phyloP scores from a whole-genome alignment of 2,329 filamentous ascomycete genomes.

The Penicillium sp. region DNA sequence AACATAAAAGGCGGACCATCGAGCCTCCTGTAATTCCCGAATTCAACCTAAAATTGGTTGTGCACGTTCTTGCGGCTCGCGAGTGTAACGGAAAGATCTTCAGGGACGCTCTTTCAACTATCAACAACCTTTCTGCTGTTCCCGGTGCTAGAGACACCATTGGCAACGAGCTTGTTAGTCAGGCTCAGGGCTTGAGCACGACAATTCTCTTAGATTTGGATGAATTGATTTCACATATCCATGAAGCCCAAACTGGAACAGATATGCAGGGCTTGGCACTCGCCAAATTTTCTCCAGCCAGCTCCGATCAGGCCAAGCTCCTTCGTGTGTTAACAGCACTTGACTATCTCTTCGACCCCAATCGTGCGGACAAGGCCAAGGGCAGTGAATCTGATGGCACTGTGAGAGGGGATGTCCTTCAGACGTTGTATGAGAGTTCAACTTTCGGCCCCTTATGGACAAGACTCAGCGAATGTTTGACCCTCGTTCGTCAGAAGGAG shows the following conservation, averaged over 20 bases:
- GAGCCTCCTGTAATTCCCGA: constrained; percentile 85
- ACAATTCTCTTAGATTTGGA: constrained; percentile 84
- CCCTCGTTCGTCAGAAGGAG: constrained; percentile 85
- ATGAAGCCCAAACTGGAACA: constrained; percentile 83
- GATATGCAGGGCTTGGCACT: constrained; percentile 95
- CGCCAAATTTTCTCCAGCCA: constrained; percentile 92
- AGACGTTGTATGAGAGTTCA: constrained; percentile 85
- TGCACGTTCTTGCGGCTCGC: constrained; percentile 92
- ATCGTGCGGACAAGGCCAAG: constrained; percentile 61
- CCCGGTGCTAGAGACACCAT: constrained; percentile 88
- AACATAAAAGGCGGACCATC: constrained; percentile 66
- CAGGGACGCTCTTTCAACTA: constrained; percentile 95
- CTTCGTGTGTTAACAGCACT: constrained; percentile 89
- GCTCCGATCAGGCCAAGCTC: constrained; percentile 95
- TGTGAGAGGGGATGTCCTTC: constrained; percentile 83
- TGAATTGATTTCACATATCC: constrained; percentile 83
- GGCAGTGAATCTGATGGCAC: constrained; percentile 58
- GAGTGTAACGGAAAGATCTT: constrained; percentile 98
- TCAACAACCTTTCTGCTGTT: constrained; percentile 95
- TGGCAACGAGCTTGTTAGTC: constrained; percentile 87
- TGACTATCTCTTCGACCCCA: constrained; percentile 92
- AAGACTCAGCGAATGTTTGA: constrained; percentile 86
- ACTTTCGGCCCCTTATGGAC: constrained; percentile 92
- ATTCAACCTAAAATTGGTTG: constrained; percentile 88
- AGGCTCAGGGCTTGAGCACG: constrained; percentile 82